Percentiles rank a stretch among this genome's conserved stretches.
Evolutionary conservation across 1,284 basidiomycete genomes (phyloP).

Genomic region (Ceratobasidium papillatum): DNA sequence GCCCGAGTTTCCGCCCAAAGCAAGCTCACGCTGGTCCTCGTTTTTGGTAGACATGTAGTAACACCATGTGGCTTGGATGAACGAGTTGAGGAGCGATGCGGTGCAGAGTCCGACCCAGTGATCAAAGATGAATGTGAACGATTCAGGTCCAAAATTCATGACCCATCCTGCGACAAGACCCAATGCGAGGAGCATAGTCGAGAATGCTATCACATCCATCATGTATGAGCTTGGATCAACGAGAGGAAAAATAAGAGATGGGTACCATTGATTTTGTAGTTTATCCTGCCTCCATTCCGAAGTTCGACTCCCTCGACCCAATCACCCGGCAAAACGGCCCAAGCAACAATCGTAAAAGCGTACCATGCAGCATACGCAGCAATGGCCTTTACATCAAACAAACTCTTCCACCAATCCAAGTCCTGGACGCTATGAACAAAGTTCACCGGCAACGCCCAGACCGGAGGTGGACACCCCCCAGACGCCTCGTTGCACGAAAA

Average conservation of each 20-base stretch:
- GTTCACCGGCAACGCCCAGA: slow-evolving; percentile 57
- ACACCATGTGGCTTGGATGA: slow-evolving; percentile 76
- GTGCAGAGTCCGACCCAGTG: slow-evolving; percentile 92
- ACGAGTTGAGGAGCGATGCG: slow-evolving; percentile 82
- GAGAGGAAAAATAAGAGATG: slow-evolving; percentile 45
- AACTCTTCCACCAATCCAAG: slow-evolving; percentile 68
- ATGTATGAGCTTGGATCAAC: background rate
- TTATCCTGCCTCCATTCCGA: slow-evolving; percentile 76
- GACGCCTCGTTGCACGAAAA: slow-evolving; percentile 84
- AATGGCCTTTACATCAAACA: slow-evolving; percentile 84
- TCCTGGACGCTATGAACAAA: slow-evolving; percentile 61
- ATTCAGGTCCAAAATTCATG: slow-evolving; percentile 73
- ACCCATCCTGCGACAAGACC: slow-evolving; percentile 76
- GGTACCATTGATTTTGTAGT: slow-evolving; percentile 96
- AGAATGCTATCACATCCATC: slow-evolving; percentile 68
- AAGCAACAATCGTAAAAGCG: slow-evolving; percentile 81
- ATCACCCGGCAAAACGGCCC: slow-evolving; percentile 88
- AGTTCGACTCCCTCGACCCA: slow-evolving; percentile 81
- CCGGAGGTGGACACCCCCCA: slow-evolving; percentile 75
- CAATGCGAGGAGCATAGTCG: slow-evolving; percentile 82
- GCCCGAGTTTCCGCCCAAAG: slow-evolving; percentile 91
- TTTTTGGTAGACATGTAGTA: slow-evolving; percentile 77
- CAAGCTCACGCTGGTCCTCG: slow-evolving; percentile 66
- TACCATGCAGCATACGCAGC: slow-evolving; percentile 91
- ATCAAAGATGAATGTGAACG: slow-evolving; percentile 90